These are phyloP conservation scores for Neotropicomus parvogracilis DNA, from an alignment of 1,284 basidiomycete species.

Conservation along the genomic window DNA sequence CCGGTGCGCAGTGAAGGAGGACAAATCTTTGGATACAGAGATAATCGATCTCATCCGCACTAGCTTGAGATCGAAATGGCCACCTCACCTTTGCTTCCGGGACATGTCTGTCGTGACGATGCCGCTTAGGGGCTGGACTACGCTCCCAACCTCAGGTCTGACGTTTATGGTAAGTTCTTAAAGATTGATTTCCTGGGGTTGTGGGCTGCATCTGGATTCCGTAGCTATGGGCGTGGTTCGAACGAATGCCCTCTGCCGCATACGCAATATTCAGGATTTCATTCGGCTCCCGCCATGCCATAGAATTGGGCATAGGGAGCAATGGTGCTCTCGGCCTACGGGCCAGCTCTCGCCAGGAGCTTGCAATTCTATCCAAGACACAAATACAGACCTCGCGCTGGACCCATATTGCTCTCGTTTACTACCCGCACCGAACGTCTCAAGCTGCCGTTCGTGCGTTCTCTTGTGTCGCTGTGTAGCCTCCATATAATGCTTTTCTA, in stretches of 20 bases:
- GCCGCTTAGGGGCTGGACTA: constrained; percentile 41
- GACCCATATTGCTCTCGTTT: constrained; percentile 65
- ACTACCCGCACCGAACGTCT: constrained; percentile 53
- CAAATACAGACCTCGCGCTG: constrained; percentile 53
- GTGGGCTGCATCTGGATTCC: background rate
- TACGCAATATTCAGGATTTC: constrained; percentile 48
- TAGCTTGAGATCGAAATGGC: constrained; percentile 69
- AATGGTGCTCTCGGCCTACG: constrained; percentile 56
- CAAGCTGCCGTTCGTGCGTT: constrained; percentile 61
- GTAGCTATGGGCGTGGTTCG: constrained; percentile 69
- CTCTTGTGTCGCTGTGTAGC: background rate
- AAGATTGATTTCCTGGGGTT: too few relatives aligned
- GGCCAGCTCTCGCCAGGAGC: constrained; percentile 41
- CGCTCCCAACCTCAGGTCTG: constrained; percentile 57
- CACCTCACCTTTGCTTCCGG: constrained; percentile 68
- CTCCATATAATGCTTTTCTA: constrained; percentile 27
- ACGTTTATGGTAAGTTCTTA: constrained; percentile 58
- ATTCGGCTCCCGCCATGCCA: constrained; percentile 33
- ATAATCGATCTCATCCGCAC: constrained; percentile 65
- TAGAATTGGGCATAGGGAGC: constrained; percentile 48
- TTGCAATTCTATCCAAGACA: constrained; percentile 43
- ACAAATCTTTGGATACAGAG: constrained; percentile 52
- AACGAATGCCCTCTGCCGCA: constrained; percentile 46
- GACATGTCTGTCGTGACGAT: constrained; percentile 48
- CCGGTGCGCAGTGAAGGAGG: constrained; percentile 48